Conservation (phyloP, 805 yeast species). For the Komagataella pastoris region DNA sequence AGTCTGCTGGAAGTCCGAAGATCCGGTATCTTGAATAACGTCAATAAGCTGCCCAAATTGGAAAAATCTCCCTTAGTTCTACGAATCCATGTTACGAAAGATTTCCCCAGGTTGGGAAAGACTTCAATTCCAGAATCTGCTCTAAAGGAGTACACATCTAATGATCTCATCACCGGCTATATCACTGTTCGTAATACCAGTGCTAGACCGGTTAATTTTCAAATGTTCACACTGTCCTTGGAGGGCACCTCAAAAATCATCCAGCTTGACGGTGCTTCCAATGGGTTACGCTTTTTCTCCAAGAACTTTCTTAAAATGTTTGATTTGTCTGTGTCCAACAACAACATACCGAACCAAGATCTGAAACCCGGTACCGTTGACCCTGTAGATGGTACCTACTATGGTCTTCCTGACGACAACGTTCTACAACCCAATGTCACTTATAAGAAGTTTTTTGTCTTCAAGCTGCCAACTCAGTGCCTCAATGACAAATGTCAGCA, state of each 20-base stretch:
- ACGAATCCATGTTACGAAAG: conserved; percentile 23
- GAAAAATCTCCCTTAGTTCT: conserved; percentile 11
- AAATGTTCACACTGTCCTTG: conserved; percentile 45
- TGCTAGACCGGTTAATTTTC: conserved; percentile 34
- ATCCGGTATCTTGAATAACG: conserved; percentile 12
- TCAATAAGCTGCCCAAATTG: conserved; percentile 11
- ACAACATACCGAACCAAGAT: conserved; percentile 14
- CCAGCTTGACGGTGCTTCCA: neutral
- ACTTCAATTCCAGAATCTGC: conserved; percentile 15
- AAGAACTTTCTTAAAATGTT: conserved; percentile 2
- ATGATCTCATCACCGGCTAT: conserved; percentile 55
- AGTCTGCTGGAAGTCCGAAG: neutral
- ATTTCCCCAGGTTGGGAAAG: conserved; percentile 18
- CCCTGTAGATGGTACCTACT: conserved; percentile 10
- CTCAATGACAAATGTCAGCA: conserved; percentile 35
- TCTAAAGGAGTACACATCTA: conserved; percentile 46
- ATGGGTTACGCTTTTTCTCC: neutral
- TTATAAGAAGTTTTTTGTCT: conserved; percentile 44
- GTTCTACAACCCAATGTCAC: conserved; percentile 29
- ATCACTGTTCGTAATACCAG: conserved; percentile 28
- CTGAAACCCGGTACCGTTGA: neutral
- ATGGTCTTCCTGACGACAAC: conserved; percentile 31
- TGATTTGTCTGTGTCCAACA: conserved; percentile 20
- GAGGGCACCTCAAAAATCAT: conserved; percentile 27
- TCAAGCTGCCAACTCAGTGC: conserved; percentile 37